Percentiles rank a stretch among this genome's conserved stretches.
phyloP scores from a whole-genome alignment of 176 grass and related monocot genomes.

The Musa itinerans region DNA sequence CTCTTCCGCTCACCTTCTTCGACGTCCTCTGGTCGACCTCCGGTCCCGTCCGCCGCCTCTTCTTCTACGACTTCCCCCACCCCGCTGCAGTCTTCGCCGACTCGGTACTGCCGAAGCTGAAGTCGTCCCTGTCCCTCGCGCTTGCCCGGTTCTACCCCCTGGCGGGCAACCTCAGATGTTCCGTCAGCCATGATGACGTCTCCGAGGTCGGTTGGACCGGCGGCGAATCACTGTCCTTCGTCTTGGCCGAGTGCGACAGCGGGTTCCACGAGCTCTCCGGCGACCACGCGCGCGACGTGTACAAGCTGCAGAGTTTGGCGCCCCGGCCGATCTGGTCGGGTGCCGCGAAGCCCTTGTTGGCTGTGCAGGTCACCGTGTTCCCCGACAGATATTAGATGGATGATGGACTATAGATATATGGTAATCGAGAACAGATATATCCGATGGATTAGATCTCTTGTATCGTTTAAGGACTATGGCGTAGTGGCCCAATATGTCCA shows the following conservation, averaged over 20 bases:
- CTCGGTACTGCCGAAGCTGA: constrained; percentile 26
- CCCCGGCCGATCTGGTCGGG: constrained; percentile 5
- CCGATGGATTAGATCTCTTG: no score
- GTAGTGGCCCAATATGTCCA: no score
- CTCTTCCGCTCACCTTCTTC: constrained; percentile 43
- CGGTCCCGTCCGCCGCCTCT: constrained; percentile 50
- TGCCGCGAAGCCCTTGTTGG: neutral
- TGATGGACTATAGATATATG: no score
- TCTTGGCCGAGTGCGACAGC: constrained; percentile 14
- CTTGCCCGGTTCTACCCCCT: constrained; percentile 42
- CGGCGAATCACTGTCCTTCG: constrained; percentile 24
- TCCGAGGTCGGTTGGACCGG: constrained; percentile 21
- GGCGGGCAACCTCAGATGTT: constrained; percentile 12
- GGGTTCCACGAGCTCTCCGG: constrained; percentile 24
- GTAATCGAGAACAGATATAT: no score
- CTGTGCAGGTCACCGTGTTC: constrained; percentile 30
- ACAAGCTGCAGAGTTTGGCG: constrained; percentile 11
- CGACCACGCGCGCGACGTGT: constrained; percentile 14
- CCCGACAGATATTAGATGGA: neutral
- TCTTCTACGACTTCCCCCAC: constrained; percentile 35
- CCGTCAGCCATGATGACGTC: neutral
- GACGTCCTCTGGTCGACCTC: constrained; percentile 39
- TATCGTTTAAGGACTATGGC: no score
- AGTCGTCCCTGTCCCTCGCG: constrained; percentile 28
- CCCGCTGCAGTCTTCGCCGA: constrained; percentile 20